Base-by-base conservation (phyloP, 1,139 yeast genomes). In the Saccharomyces pastorianus region DNA sequence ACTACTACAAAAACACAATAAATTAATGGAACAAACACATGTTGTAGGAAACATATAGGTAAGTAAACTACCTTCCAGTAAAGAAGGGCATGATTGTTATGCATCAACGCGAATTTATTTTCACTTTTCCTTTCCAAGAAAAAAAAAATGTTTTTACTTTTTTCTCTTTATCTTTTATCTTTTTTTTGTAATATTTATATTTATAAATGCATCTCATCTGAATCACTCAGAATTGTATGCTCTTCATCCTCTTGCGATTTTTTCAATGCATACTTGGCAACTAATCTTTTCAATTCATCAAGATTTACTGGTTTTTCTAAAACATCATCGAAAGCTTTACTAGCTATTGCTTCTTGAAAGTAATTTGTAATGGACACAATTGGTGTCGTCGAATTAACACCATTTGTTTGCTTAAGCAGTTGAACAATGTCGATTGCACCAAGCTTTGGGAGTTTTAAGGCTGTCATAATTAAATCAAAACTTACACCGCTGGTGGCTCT, bases 391-490 rank as follows among this genome's bases (percentile, higher is more conserved):
- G 87, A 77, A 65, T 93, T 93, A 27, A 81, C 77, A 34, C 93
- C 86, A 49, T 83, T 80, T 0, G 97, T 91, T 60, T 81, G 82
- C 63, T 83, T 84, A 56, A 93, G 81, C 59, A 93, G 74, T 60
- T 87, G 84, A 5, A 86, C 86, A 34, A 95, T 85, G 69, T 88
- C 96, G 13, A 84, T 76, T 1, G 89, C 85, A 29, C 77, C 76
- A 38, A 88, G 76, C 60, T 84, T 83, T 13, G 87, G 81, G 28
- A 88, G 73, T 61, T 81, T 81, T 56, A 86, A 76, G 1, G 93
- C 93, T 0, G 95, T 84, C 58, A 91, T 76, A 41, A 93, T 89
- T 48, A 90, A 64, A 69, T 91, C 97, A 72, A 89, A 93, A 63
- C 82, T 84, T 27, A 89, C 88, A 54, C 84, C 85, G 44, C 96